phyloP scores from a whole-genome alignment of 2,329 filamentous ascomycete species.

The Penicillium sp. region DNA sequence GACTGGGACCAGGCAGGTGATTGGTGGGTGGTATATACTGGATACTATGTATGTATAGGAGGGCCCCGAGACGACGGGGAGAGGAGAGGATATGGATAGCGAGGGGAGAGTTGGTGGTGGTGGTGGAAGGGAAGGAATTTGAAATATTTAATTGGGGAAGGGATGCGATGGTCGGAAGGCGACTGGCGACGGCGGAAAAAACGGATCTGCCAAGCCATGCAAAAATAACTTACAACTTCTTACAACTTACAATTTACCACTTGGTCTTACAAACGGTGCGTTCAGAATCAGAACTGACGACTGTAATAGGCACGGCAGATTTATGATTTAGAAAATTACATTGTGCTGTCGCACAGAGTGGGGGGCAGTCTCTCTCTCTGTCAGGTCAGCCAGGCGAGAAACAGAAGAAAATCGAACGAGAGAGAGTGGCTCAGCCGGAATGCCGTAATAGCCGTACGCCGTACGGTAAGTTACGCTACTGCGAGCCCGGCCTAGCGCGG shows the following conservation, averaged over 20 bases:
- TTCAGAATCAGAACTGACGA: too few relatives aligned
- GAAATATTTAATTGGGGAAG: constrained; percentile 1
- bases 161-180: constrained; percentile 20
- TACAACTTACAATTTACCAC: too few relatives aligned
- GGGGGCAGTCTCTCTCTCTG: too few relatives aligned
- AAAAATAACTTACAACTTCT: background rate
- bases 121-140: constrained; percentile 10
- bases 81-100: constrained; percentile 6
- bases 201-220: constrained; percentile 7
- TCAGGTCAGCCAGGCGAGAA: background rate
- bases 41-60: background rate
- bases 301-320: too few relatives aligned
- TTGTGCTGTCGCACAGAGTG: too few relatives aligned
- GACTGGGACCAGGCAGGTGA: constrained; percentile 41
- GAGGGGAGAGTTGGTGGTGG: background rate
- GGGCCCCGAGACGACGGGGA: constrained; percentile 6
- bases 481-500: background rate
- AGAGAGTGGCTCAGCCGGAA: background rate
- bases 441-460: background rate
- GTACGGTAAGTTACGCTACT: too few relatives aligned
- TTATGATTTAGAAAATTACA: too few relatives aligned
- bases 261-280: too few relatives aligned
- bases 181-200: constrained; percentile 13
- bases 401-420: constrained; percentile 1
- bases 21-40: background rate